These are phyloP conservation scores for Myxozyma neotropica DNA, from an alignment of 805 yeast species.

Conservation along the genomic window DNA sequence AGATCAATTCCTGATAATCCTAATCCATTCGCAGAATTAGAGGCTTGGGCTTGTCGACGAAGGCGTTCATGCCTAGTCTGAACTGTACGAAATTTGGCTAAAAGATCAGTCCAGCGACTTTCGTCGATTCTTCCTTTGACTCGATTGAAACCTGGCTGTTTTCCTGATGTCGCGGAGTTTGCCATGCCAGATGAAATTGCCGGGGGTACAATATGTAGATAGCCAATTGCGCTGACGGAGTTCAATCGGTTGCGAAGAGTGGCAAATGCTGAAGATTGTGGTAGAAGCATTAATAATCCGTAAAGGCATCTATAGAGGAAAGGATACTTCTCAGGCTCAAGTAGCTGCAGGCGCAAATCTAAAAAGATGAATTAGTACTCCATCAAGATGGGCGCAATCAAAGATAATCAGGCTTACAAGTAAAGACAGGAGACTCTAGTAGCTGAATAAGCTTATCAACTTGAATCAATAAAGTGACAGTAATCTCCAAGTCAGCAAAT, in stretches of 20 bases:
- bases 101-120: slow-evolving; percentile 48
- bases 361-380: background rate
- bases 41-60: slow-evolving; percentile 23
- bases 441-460: slow-evolving; percentile 87
- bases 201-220: slow-evolving; percentile 40
- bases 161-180: slow-evolving; percentile 21
- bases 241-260: slow-evolving; percentile 75
- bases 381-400: no score
- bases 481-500: slow-evolving; percentile 80
- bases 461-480: slow-evolving; percentile 77
- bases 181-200: slow-evolving; percentile 16
- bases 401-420: slow-evolving; percentile 41
- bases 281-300: slow-evolving; percentile 89
- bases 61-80: slow-evolving; percentile 48
- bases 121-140: slow-evolving; percentile 34
- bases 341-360: slow-evolving; percentile 78
- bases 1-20: slow-evolving; percentile 17
- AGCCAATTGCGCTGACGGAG: slow-evolving; percentile 50
- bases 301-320: slow-evolving; percentile 82
- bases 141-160: slow-evolving; percentile 22
- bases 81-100: slow-evolving; percentile 53
- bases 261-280: slow-evolving; percentile 90
- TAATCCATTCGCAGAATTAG: slow-evolving; percentile 1
- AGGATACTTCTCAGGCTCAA: slow-evolving; percentile 83
- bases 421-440: slow-evolving; percentile 89